Evolutionary conservation across 805 yeast genomes (phyloP), one percentile per base, ranked within the genome.

Genomic region (Pichia exigua): DNA sequence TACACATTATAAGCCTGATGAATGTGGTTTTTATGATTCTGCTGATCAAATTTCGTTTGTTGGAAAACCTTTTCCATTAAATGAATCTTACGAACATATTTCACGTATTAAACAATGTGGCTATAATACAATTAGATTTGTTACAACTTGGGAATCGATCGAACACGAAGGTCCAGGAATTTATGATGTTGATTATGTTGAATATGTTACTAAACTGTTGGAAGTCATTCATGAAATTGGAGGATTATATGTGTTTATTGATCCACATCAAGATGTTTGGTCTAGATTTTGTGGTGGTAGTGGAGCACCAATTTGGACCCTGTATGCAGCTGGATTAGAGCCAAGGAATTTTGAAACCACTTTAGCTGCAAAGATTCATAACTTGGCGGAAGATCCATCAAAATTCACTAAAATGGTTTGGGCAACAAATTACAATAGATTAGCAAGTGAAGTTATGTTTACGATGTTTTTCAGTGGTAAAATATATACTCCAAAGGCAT

Each of bases 221-320:
- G 71, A 74, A 49, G 76, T 80, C 9, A 75, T 86, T 15, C 73
- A 78, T 45, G 62, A 73, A 20, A 71, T 81, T 28, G 95, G 94
- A 1, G 92, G 91, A 0, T 64, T 90, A 20, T 86, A 85, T 59
- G 87, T 89, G 8, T 82, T 86, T 58, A 64, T 91, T 57, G 97
- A 91, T 62, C 88, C 95, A 0, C 97, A 91, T 64, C 97, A 91
- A 65, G 97, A 91, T 64, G 95, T 84, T 13, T 91, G 97, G 97
- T 83, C 94, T 1, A 76, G 97, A 46, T 87, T 75, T 63, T 73
- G 82, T 12, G 97, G 97, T 6, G 97, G 97, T 2, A 82, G 88
- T 45, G 97, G 97, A 20, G 96, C 97, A 4, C 97, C 97, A 1
- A 61, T 87, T 61, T 91, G 97, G 97, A 90, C 97, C 0, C 65